These are phyloP conservation scores for Colletotrichum incanum DNA, from an alignment of 2,329 filamentous ascomycete species.

Conservation along the genomic window DNA sequence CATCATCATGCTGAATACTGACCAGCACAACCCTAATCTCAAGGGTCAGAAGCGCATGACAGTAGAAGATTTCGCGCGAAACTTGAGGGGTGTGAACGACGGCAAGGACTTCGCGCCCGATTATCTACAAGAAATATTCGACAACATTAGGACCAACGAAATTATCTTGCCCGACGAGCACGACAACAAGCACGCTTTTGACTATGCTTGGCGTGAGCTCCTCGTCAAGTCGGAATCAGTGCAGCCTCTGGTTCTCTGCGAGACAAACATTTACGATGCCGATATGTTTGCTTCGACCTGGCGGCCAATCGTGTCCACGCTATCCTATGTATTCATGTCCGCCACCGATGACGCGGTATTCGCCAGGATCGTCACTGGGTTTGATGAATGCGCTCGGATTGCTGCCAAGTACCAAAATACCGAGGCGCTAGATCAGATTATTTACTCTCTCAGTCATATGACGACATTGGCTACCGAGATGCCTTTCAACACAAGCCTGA, in stretches of 20 bases:
- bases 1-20: conserved; percentile 97
- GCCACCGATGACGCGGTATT: conserved; percentile 97
- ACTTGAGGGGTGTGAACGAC: conserved; percentile 91
- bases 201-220: conserved; percentile 97
- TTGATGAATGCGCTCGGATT: conserved; percentile 95
- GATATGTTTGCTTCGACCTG: conserved; percentile 98
- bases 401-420: conserved; percentile 86
- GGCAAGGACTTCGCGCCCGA: conserved; percentile 87
- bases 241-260: conserved; percentile 81
- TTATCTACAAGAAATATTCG: conserved; percentile 89
- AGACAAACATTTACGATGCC: conserved; percentile 95
- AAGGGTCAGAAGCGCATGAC: conserved; percentile 87
- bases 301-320: conserved; percentile 93
- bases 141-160: conserved; percentile 92
- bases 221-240: conserved; percentile 86
- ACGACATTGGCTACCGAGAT: conserved; percentile 85
- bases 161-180: conserved; percentile 98
- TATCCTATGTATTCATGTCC: conserved; percentile 99
- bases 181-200: conserved; percentile 95
- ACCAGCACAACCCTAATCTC: conserved; percentile 95
- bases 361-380: conserved; percentile 91
- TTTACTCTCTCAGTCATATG: conserved; percentile 91
- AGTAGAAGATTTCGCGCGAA: conserved; percentile 84
- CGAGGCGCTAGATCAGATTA: conserved; percentile 92
- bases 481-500: conserved; percentile 87